Percentiles rank a stretch among this genome's conserved stretches.
Evolutionary conservation across 495 filamentous ascomycete genomes (phyloP).

Genomic region (Daldinia concentrica): DNA sequence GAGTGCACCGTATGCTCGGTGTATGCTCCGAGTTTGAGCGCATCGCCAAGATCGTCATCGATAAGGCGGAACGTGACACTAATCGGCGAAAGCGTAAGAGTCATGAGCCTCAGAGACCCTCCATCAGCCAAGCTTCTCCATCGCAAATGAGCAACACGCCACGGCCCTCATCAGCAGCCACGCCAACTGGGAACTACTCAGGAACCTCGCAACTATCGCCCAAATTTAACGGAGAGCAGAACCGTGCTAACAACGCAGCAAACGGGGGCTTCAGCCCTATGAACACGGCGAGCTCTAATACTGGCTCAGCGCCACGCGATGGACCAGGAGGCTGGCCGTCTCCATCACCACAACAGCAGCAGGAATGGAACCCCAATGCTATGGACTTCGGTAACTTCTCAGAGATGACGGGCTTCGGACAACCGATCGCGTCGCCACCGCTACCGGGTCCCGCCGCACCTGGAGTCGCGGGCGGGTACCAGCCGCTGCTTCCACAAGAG

Average conservation of each 20-base stretch:
- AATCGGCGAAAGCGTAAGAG: constrained; percentile 84
- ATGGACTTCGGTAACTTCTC: constrained; percentile 58
- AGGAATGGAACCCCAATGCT: constrained; percentile 41
- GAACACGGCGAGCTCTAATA: constrained; percentile 45
- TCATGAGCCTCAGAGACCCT: constrained; percentile 52
- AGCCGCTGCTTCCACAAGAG: constrained; percentile 96
- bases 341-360: constrained; percentile 13
- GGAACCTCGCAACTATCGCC: constrained; percentile 52
- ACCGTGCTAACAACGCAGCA: constrained; percentile 43
- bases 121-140: constrained; percentile 27
- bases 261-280: constrained; percentile 50
- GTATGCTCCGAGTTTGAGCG: constrained; percentile 95
- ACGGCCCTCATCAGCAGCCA: constrained; percentile 41
- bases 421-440: constrained; percentile 54
- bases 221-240: constrained; percentile 51
- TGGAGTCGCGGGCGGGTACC: constrained; percentile 60
- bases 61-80: constrained; percentile 86
- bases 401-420: constrained; percentile 58
- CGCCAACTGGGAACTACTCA: constrained; percentile 41
- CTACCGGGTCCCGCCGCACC: constrained; percentile 23
- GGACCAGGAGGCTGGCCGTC: constrained; percentile 35
- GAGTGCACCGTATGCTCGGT: constrained; percentile 89
- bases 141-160: constrained; percentile 28
- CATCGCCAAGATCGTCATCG: constrained; percentile 90
- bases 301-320: constrained; percentile 39